phyloP scores from a whole-genome alignment of 352 stramenopile species.

The Phytopythium delawarense region DNA sequence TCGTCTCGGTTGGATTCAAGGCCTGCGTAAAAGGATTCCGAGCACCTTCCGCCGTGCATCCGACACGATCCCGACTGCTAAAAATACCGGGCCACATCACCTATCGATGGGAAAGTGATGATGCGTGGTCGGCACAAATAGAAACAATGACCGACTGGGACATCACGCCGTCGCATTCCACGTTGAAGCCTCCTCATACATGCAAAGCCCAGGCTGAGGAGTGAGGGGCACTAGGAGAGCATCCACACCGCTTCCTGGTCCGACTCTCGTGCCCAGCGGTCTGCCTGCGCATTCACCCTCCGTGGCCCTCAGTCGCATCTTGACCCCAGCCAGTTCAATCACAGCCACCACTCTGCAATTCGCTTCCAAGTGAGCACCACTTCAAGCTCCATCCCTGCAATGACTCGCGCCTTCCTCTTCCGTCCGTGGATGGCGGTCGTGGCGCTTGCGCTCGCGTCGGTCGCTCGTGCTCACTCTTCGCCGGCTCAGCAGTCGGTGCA shows the following conservation, averaged over 20 bases:
- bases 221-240: not conserved
- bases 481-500: not conserved
- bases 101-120: not conserved
- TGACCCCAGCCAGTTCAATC: not conserved
- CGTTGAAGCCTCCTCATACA: not conserved
- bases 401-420: not conserved
- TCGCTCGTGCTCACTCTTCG: not conserved
- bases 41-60: not conserved
- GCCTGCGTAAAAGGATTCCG: too few relatives aligned
- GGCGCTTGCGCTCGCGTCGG: not conserved
- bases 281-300: too few relatives aligned
- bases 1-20: too few relatives aligned
- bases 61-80: not conserved
- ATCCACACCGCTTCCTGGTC: not conserved
- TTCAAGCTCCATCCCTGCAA: not conserved
- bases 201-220: slow-evolving; percentile 1
- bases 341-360: not conserved
- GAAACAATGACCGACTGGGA: not conserved
- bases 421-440: not conserved
- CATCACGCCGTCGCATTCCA: not conserved
- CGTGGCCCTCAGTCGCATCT: too few relatives aligned
- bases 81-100: not conserved
- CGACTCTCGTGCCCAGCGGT: not conserved
- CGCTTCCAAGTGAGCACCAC: not conserved
- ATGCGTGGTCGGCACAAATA: not conserved